Conservation (phyloP, 2,329 filamentous ascomycete genomes). For the Cladosporium sp. region DNA sequence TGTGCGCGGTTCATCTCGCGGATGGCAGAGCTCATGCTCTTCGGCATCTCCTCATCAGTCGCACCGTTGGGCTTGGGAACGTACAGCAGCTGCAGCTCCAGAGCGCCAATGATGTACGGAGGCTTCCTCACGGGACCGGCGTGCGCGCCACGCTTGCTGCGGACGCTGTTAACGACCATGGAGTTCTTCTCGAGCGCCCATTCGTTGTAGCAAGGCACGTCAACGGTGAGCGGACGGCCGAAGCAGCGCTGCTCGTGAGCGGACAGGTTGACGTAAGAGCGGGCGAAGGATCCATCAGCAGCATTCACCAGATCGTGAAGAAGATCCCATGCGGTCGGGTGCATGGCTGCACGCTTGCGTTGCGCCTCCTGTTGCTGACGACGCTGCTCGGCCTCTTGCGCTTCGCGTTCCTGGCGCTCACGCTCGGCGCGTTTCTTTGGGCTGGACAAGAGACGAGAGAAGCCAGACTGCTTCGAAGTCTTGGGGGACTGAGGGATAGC, state of each 20-base stretch:
- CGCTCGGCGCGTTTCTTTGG: conserved; percentile 96
- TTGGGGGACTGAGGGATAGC: conserved; percentile 54
- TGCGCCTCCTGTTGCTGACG: conserved; percentile 36
- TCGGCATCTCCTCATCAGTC: conserved; percentile 93
- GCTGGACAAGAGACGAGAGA: conserved; percentile 86
- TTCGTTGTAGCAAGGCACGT: conserved; percentile 95
- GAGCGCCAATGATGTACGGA: conserved; percentile 93
- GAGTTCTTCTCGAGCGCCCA: conserved; percentile 83
- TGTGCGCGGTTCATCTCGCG: conserved; percentile 89
- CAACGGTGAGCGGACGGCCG: conserved; percentile 78
- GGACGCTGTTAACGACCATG: conserved; percentile 73
- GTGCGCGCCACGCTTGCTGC: conserved; percentile 63
- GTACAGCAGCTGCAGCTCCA: conserved; percentile 89
- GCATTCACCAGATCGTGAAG: conserved; percentile 76
- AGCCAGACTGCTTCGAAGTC: conserved; percentile 72
- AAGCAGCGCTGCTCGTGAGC: conserved; percentile 86
- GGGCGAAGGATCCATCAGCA: conserved; percentile 87
- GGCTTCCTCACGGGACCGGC: conserved; percentile 66
- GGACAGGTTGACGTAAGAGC: conserved; percentile 87
- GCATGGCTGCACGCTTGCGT: conserved; percentile 51
- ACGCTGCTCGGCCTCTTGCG: conserved; percentile 58
- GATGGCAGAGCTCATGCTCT: conserved; percentile 97
- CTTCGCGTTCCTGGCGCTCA: conserved; percentile 75
- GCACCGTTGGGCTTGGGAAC: conserved; percentile 84
- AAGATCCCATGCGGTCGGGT: conserved; percentile 76